phyloP scores from a whole-genome alignment of 176 grass and related monocot genomes.

The Oryza australiensis region DNA sequence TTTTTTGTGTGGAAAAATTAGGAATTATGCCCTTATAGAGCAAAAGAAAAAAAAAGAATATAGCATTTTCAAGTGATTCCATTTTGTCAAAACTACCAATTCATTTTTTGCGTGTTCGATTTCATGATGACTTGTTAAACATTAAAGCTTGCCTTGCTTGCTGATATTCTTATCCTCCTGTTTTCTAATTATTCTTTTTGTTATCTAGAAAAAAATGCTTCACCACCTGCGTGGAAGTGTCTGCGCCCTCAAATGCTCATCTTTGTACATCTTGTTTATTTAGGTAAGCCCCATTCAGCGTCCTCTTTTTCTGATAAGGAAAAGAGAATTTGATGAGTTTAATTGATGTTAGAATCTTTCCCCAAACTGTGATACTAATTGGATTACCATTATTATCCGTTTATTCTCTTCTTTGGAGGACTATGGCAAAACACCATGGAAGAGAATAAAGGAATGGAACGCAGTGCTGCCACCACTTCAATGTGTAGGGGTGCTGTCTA shows the following conservation, averaged over 20 bases:
- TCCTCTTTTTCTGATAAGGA: slow-evolving; percentile 45
- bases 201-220: slow-evolving; percentile 32
- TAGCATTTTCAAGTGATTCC: slow-evolving; percentile 30
- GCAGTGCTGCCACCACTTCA: slow-evolving; percentile 40
- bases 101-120: slow-evolving; percentile 34
- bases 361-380: slow-evolving; percentile 30
- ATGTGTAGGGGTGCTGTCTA: slow-evolving; percentile 39
- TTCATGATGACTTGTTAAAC: slow-evolving; percentile 35
- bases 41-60: slow-evolving; percentile 36
- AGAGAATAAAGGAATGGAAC: slow-evolving; percentile 52
- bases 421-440: slow-evolving; percentile 31
- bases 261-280: slow-evolving; percentile 26
- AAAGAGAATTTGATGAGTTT: slow-evolving; percentile 44
- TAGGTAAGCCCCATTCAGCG: slow-evolving; percentile 26
- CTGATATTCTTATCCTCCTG: slow-evolving; percentile 35
- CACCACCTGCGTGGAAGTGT: slow-evolving; percentile 28
- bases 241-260: slow-evolving; percentile 19
- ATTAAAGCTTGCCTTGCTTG: slow-evolving; percentile 24
- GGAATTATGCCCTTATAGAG: slow-evolving; percentile 18
- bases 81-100: slow-evolving; percentile 23
- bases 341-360: slow-evolving; percentile 49
- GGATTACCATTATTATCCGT: slow-evolving; percentile 43
- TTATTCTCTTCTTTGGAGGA: slow-evolving; percentile 46
- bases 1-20: background rate
- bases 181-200: slow-evolving; percentile 11